Evolutionary conservation across 768 basidiomycete species (phyloP).

Genomic region (Phaeotremella skinneri): DNA sequence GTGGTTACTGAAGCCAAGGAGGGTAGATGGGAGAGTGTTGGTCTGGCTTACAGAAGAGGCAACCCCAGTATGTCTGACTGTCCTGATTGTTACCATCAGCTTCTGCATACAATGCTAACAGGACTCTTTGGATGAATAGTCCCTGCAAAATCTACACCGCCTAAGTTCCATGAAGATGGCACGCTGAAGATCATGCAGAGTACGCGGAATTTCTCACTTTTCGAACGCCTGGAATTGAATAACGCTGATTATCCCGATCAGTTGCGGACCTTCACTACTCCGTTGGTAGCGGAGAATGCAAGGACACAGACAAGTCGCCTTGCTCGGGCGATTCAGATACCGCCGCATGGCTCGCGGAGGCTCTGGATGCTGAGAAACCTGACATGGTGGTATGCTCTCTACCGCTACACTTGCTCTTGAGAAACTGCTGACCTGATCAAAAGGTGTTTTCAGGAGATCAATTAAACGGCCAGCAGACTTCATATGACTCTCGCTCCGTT

Average conservation of each 20-base stretch:
- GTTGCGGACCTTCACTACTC: slow-evolving; percentile 93
- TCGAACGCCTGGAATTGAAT: not conserved
- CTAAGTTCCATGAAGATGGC: slow-evolving; percentile 78
- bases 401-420: not conserved
- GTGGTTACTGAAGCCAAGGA: slow-evolving; percentile 33
- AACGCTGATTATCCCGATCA: slow-evolving; percentile 56
- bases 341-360: slow-evolving; percentile 64
- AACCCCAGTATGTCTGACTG: slow-evolving; percentile 39
- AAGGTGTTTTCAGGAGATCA: slow-evolving; percentile 77
- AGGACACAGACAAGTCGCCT: slow-evolving; percentile 62
- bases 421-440: not conserved
- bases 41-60: slow-evolving; percentile 38
- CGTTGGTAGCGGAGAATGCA: slow-evolving; percentile 72
- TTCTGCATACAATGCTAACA: not conserved
- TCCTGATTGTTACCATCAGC: not conserved
- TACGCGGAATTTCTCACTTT: slow-evolving; percentile 14
- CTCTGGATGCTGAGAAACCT: slow-evolving; percentile 77
- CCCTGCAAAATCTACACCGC: slow-evolving; percentile 68
- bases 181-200: slow-evolving; percentile 65
- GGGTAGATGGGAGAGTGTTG: slow-evolving; percentile 47
- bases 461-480: slow-evolving; percentile 82
- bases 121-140: slow-evolving; percentile 53
- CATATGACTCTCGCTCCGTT: slow-evolving; percentile 84
- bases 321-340: slow-evolving; percentile 76
- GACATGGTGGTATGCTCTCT: slow-evolving; percentile 65